Base-by-base conservation (phyloP, 768 basidiomycete species). In the Multifurca ochricompacta region DNA sequence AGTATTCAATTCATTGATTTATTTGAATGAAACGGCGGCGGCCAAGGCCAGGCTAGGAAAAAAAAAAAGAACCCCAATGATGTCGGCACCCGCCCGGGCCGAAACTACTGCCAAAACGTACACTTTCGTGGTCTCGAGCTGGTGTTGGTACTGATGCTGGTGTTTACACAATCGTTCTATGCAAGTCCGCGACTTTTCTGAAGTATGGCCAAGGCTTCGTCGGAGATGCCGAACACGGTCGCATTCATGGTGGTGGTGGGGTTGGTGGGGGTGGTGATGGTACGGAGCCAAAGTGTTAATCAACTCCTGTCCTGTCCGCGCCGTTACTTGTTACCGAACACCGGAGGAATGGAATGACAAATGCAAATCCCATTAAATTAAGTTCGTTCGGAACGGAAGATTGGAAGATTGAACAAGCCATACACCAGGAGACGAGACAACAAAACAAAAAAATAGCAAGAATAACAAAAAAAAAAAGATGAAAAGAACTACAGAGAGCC, bases 101-200 rank as follows among this genome's bases (percentile, higher is more conserved):
- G 25, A 5, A 39, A 19, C n/a, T n/a, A 34, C 3, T 21, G 21
- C 6, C 2, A 23, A 19, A 2, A 61, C 46, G 9, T 35, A 61
- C 58, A 49, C 13, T 21, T 52, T 48, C 3, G 46, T 18, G n/a
- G 11, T 2, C n/a, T 54, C 57, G 3, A 58, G 53, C 14, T 28
- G 3, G n/a, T n/a, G n/a, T n/a, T n/a, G n/a, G n/a, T n/a, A n/a
- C n/a, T n/a, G n/a, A n/a, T n/a, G n/a, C n/a, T n/a, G n/a, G 40
- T 61, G 58, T 2, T 5, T 23, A 23, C 37, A 14, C 31, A 61
- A 37, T n/a, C 54, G 59, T 3, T 45, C 43, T n/a, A 61, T 53
- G 35, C 58, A 56, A 4, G 34, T 44, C 16, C 43, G 43, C 21
- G 60, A 56, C 4, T 23, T 48, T 4, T 49, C 32, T 5, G 60